phyloP scores from a whole-genome alignment of 148 eudicot species.

The Camellia japonica region DNA sequence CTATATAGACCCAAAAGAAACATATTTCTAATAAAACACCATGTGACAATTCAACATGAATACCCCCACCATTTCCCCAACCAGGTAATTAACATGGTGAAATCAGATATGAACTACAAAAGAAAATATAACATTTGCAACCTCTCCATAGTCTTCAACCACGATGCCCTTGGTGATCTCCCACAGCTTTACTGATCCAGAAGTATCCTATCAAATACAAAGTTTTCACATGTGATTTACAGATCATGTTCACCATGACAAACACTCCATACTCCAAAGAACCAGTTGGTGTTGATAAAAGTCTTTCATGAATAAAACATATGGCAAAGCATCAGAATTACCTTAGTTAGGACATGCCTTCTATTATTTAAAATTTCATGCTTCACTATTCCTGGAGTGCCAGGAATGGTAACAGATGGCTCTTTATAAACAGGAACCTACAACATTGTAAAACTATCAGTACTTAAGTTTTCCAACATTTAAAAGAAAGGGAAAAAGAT shows the following conservation, averaged over 20 bases:
- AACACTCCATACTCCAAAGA: background rate
- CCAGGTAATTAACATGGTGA: background rate
- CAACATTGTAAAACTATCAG: conserved; percentile 16
- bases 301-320: background rate
- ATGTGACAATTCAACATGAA: background rate
- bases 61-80: conserved; percentile 10
- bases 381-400: conserved; percentile 81
- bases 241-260: conserved; percentile 14
- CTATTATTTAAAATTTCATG: conserved; percentile 89
- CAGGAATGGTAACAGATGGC: conserved; percentile 64
- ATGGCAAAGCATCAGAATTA: conserved; percentile 23
- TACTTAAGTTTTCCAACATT: background rate
- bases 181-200: conserved; percentile 96
- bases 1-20: background rate
- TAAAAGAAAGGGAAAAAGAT: background rate
- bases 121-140: conserved; percentile 18
- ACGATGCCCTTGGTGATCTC: conserved; percentile 88
- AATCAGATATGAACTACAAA: background rate
- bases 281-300: background rate
- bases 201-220: conserved; percentile 58
- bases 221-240: background rate
- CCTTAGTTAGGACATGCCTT: conserved; percentile 96
- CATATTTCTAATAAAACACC: background rate
- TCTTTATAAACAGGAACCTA: conserved; percentile 81
- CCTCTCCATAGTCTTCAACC: conserved; percentile 81